phyloP scores from a whole-genome alignment of 1,139 yeast species.

The Candida glucosophila region DNA sequence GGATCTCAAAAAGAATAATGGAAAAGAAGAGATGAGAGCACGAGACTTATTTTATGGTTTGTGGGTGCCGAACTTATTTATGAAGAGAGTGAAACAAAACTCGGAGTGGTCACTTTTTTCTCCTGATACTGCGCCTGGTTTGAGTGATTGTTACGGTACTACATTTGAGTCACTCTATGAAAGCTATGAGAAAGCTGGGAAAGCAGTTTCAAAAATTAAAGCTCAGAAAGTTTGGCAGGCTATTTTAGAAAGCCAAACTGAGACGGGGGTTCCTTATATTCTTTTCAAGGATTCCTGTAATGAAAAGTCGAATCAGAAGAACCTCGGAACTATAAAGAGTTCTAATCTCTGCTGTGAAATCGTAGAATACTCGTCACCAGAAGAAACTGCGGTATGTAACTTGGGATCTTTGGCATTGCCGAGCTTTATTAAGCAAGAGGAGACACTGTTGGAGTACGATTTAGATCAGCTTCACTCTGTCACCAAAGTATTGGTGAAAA shows the following conservation, averaged over 20 bases:
- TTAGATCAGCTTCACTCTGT: slow-evolving; percentile 64
- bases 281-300: slow-evolving; percentile 85
- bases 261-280: slow-evolving; percentile 91
- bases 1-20: slow-evolving; percentile 82
- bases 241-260: slow-evolving; percentile 82
- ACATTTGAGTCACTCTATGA: slow-evolving; percentile 68
- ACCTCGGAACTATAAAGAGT: slow-evolving; percentile 78
- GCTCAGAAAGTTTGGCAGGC: slow-evolving; percentile 89
- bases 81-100: slow-evolving; percentile 77
- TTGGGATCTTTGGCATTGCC: slow-evolving; percentile 78
- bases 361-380: slow-evolving; percentile 80
- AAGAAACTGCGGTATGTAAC: slow-evolving; percentile 87
- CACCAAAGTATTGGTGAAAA: slow-evolving; percentile 64
- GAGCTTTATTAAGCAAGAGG: slow-evolving; percentile 27
- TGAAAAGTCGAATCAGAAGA: slow-evolving; percentile 75
- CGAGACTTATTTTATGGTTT: slow-evolving; percentile 86
- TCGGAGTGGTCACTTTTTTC: slow-evolving; percentile 81
- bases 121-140: slow-evolving; percentile 83
- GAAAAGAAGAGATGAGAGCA: slow-evolving; percentile 85
- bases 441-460: slow-evolving; percentile 47
- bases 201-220: slow-evolving; percentile 63
- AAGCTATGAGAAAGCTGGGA: slow-evolving; percentile 62
- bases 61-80: slow-evolving; percentile 86
- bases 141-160: slow-evolving; percentile 72
- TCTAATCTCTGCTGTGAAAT: slow-evolving; percentile 88